Evolutionary conservation across 2,329 filamentous ascomycete species (phyloP), one percentile per base, ranked within the genome.

Genomic region (Meredithiella fracta): DNA sequence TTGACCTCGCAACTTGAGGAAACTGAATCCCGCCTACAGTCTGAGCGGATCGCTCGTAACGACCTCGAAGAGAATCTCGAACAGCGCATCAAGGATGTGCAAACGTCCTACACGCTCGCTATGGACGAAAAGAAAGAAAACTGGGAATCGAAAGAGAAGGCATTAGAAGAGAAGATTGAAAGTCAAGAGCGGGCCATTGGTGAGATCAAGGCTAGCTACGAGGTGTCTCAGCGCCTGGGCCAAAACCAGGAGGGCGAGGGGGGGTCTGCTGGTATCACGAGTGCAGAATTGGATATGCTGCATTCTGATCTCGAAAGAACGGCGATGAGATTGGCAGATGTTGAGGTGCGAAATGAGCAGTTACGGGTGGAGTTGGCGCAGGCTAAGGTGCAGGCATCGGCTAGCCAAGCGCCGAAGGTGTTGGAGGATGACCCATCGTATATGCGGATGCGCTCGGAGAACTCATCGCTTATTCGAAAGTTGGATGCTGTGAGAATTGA

Each of bases 141-240:
- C 65, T 98, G 92, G 92, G 82, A 85, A 55, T 83, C 91, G 7
- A 96, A 94, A 66, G 92, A 98, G 71, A 86, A 86, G 70, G 82
- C 79, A 26, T 70, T 96, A 59, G 89, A 95, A 64, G 91, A 97
- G 63, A 97, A 96, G 70, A 75, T 94, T 2, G 91, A 96, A 67
- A 94, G 85, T 63, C 91, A 98, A 66, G 92, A 98, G 51, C 82
- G 89, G 5, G 70, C 98, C 40, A 70, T 98, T 62, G 95, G 86
- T 65, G 94, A 98, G 67, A 81, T 97, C 65, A 97, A 96, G 70
- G 92, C 92, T 25, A 96, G 83, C 70, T 96, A 96, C 65, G 92
- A 98, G 68, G 92, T 98, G 55, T 92, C 87, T 49, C 90, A 97
- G 67, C 79, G 92, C 53, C 73, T 98, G 53, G 90, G 83, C 53